Percentiles rank a stretch among this genome's conserved stretches.
phyloP scores from a whole-genome alignment of 768 basidiomycete species.

The Suillus weaverae region DNA sequence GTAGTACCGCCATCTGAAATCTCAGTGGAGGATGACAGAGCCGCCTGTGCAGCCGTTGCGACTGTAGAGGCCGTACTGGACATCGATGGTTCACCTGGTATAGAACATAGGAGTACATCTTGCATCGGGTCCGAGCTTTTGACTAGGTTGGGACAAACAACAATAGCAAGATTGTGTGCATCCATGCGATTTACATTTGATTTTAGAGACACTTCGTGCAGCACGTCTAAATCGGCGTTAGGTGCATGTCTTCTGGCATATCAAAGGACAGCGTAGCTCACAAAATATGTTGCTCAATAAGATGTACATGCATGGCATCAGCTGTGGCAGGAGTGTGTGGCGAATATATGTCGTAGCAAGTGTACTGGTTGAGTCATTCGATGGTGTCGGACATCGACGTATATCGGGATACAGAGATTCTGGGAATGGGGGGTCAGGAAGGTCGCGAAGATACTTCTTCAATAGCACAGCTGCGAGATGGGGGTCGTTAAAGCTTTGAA shows the following conservation, averaged over 20 bases:
- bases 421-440: conserved; percentile 78
- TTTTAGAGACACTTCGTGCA: conserved; percentile 76
- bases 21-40: conserved; percentile 26
- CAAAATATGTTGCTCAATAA: conserved; percentile 69
- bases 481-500: conserved; percentile 74
- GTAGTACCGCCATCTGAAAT: conserved; percentile 54
- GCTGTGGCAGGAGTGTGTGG: conserved; percentile 61
- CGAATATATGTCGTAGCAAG: conserved; percentile 64
- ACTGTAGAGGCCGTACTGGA: conserved; percentile 23
- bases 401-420: conserved; percentile 67
- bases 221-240: conserved; percentile 50
- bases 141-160: conserved; percentile 78
- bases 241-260: not conserved
- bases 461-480: conserved; percentile 82
- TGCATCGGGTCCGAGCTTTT: conserved; percentile 63
- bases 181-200: conserved; percentile 76
- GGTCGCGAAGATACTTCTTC: conserved; percentile 82
- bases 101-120: conserved; percentile 73
- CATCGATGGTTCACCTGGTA: conserved; percentile 50
- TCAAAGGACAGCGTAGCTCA: conserved; percentile 32
- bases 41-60: conserved; percentile 7
- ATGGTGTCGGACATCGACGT: conserved; percentile 62
- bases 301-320: conserved; percentile 73
- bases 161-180: conserved; percentile 78
- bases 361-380: conserved; percentile 54